Evolutionary conservation across 495 filamentous ascomycete genomes (phyloP).

Genomic region (Amniculicola lignicola): DNA sequence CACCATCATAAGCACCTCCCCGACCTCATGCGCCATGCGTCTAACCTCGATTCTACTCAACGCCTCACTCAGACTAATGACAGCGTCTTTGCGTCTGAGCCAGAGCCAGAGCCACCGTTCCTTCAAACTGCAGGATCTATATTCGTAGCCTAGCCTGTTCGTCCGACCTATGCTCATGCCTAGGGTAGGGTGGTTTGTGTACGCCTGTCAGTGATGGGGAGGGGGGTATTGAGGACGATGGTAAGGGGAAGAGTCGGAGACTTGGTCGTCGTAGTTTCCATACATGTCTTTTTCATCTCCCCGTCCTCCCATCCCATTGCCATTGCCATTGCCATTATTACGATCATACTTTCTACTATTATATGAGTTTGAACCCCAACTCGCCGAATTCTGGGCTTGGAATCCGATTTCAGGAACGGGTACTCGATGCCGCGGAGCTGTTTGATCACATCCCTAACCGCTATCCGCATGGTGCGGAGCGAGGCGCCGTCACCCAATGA

Average conservation of each 20-base stretch:
- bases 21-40: slow-evolving; percentile 36
- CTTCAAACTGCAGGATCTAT: slow-evolving; percentile 21
- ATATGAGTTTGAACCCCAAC: neutral
- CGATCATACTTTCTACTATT: neutral
- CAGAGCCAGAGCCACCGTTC: slow-evolving; percentile 25
- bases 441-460: slow-evolving; percentile 29
- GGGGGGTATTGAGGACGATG: too few relatives aligned
- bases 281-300: too few relatives aligned
- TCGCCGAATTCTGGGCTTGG: slow-evolving; percentile 14
- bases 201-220: too few relatives aligned
- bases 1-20: slow-evolving; percentile 8
- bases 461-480: slow-evolving; percentile 27
- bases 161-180: too few relatives aligned
- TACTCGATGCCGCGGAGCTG: slow-evolving; percentile 31
- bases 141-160: slow-evolving; percentile 19
- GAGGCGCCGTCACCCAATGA: slow-evolving; percentile 2
- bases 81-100: slow-evolving; percentile 30
- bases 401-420: slow-evolving; percentile 32
- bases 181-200: too few relatives aligned
- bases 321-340: neutral
- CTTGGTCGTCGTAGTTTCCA: neutral
- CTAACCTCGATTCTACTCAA: slow-evolving; percentile 32
- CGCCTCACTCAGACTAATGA: slow-evolving; percentile 26
- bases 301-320: too few relatives aligned
- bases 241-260: neutral